A percentile compares a stretch with the other conserved stretches of the same genome.
Evolutionary conservation across 495 filamentous ascomycete species (phyloP).

Genomic region (Cairneyella variabilis): DNA sequence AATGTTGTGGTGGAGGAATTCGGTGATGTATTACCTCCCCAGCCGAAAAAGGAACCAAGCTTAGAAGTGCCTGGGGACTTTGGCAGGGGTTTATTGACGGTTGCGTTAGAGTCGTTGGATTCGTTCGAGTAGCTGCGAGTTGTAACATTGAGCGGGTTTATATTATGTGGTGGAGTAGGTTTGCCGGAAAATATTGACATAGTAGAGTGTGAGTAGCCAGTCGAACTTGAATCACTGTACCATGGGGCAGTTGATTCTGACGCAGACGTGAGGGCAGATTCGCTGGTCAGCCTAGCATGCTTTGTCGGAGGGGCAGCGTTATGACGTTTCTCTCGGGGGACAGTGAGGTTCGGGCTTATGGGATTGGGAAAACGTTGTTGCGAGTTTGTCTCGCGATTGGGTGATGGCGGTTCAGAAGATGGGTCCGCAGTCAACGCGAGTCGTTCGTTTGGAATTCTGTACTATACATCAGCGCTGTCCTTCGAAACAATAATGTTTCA

Average conservation of each 20-base stretch:
- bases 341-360: conserved; percentile 17
- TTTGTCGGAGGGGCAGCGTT: conserved; percentile 1
- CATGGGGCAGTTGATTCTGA: conserved; percentile 22
- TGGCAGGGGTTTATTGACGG: conserved; percentile 47
- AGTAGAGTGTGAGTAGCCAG: conserved; percentile 20
- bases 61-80: conserved; percentile 49
- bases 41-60: conserved; percentile 49
- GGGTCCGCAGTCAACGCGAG: conserved; percentile 11
- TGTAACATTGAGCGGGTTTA: conserved; percentile 35
- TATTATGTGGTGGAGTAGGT: conserved; percentile 42
- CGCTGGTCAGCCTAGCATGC: conserved; percentile 23
- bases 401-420: conserved; percentile 9
- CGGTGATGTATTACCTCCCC: conserved; percentile 33
- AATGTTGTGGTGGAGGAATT: conserved; percentile 43
- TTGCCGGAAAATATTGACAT: conserved; percentile 38
- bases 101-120: conserved; percentile 29
- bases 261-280: conserved; percentile 14
- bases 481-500: conserved; percentile 14
- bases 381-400: conserved; percentile 10
- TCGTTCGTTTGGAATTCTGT: conserved; percentile 21
- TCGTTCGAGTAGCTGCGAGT: conserved; percentile 20
- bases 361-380: conserved; percentile 2
- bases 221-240: conserved; percentile 23
- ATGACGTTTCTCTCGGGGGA: conserved; percentile 15
- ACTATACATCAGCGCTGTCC: conserved; percentile 14